Conservation (phyloP, 208 protist species). For the Acanthamoeba divionensis region DNA sequence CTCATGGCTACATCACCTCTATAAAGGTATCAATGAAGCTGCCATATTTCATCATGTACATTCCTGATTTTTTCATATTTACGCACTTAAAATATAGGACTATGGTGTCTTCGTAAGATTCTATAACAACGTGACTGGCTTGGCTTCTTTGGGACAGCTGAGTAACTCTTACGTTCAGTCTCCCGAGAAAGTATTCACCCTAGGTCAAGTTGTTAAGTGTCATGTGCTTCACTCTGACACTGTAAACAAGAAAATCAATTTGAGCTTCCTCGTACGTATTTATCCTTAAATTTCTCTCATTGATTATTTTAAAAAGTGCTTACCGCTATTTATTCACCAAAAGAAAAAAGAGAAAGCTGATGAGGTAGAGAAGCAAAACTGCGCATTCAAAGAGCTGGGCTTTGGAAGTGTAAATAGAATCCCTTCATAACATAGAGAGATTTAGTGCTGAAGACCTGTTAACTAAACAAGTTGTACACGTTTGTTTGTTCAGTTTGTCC, state of each 20-base stretch:
- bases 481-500: neutral
- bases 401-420: neutral
- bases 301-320: neutral
- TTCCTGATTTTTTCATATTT: neutral
- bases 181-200: neutral
- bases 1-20: constrained; percentile 20
- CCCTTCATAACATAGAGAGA: too few relatives aligned
- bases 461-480: too few relatives aligned
- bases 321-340: neutral
- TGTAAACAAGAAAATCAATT: neutral
- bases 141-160: neutral
- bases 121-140: constrained; percentile 35
- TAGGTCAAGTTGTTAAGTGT: constrained; percentile 35
- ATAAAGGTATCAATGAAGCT: neutral
- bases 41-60: neutral
- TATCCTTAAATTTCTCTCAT: neutral
- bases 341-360: constrained; percentile 37
- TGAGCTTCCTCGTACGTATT: constrained; percentile 27
- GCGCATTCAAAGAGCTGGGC: neutral
- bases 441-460: too few relatives aligned
- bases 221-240: constrained; percentile 18
- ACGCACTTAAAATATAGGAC: neutral
- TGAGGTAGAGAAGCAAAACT: neutral
- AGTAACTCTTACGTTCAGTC: neutral
- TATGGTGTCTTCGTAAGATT: constrained; percentile 47